Evolutionary conservation across 139 green algal genomes (phyloP).

Genomic region (Chlorella sp.): DNA sequence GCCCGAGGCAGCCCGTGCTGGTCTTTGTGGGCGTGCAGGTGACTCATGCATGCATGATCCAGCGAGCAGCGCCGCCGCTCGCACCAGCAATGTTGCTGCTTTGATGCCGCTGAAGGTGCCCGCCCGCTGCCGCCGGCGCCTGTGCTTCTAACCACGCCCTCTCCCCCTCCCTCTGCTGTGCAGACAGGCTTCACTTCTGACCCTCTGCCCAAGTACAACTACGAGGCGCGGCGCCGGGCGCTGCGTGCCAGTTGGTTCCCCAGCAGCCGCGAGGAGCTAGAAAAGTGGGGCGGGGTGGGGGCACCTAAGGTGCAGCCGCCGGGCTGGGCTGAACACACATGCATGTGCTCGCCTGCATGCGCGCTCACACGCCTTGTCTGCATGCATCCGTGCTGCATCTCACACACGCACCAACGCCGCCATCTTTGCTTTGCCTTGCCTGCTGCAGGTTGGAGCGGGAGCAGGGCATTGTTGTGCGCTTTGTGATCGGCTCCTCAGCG

Average conservation of each 20-base stretch:
- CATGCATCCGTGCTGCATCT: not conserved
- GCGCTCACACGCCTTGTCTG: too few relatives aligned
- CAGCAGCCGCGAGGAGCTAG: slow-evolving; percentile 1
- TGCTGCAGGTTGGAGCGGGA: slow-evolving; percentile 42
- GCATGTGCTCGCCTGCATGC: too few relatives aligned
- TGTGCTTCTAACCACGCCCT: not conserved
- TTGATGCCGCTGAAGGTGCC: not conserved
- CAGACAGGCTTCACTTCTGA: slow-evolving; percentile 60
- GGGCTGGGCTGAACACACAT: too few relatives aligned
- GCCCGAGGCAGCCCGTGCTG: not conserved
- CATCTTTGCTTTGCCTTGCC: not conserved
- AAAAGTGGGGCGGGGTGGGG: not conserved
- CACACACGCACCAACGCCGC: too few relatives aligned
- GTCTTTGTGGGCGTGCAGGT: slow-evolving; percentile 11
- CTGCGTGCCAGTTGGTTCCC: slow-evolving; percentile 71
- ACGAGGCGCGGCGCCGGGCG: slow-evolving; percentile 47
- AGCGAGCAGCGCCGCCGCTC: not conserved
- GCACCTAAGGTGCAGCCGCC: too few relatives aligned
- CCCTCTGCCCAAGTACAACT: slow-evolving; percentile 60
- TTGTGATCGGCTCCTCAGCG: slow-evolving; percentile 63
- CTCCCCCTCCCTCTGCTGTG: not conserved
- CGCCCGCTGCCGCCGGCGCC: not conserved
- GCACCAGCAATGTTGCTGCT: not conserved
- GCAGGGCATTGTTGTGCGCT: slow-evolving; percentile 62
- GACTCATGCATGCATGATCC: too few relatives aligned